Evolutionary conservation across 306 rosid genomes (phyloP), one percentile per base, ranked within the genome.

Genomic region (Purshia tridentata): DNA sequence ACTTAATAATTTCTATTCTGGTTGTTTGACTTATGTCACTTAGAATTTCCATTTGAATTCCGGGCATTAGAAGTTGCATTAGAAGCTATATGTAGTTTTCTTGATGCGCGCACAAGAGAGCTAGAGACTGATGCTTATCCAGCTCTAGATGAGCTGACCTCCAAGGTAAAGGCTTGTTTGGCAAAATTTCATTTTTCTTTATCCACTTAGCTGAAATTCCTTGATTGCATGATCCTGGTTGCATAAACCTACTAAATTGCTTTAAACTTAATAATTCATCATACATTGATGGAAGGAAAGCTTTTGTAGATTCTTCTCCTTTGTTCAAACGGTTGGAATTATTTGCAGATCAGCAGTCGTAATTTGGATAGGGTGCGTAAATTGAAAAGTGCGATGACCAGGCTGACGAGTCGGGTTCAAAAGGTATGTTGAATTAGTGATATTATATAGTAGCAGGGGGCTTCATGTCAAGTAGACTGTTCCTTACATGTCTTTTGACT

Each of bases 11-110:
- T 29, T 29, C 2, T 29, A 5, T 54, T 5, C 19, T 47, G 56
- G 16, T 49, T 29, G 48, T n/a, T 63, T 69, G 71, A 20, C 55
- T 67, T 13, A 44, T 20, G 49, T 29, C 57, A 16, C 56, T 72
- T 72, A 91, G 97, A 88, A 65, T 88, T 86, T 78, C 97, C 97
- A n/a, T 91, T 91, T 68, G 97, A 91, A 80, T 85, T 91, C 67
- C 87, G 86, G 67, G 90, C 88, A 35, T 82, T 91, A 54, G 97
- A 91, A 84, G 93, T 88, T 74, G 72, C 82, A 47, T 76, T 91
- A 16, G 97, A 88, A 56, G 90, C 84, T 69, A 86, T 86, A 72
- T 91, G 97, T 74, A 88, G 90, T 71, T 85, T 78, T 76, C 97
- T 91, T 54, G 93, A 91, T 50, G 90, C 92, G 47, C 77, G 88